Conservation (phyloP, 306 rosid species). For the Castanospermum australe region DNA sequence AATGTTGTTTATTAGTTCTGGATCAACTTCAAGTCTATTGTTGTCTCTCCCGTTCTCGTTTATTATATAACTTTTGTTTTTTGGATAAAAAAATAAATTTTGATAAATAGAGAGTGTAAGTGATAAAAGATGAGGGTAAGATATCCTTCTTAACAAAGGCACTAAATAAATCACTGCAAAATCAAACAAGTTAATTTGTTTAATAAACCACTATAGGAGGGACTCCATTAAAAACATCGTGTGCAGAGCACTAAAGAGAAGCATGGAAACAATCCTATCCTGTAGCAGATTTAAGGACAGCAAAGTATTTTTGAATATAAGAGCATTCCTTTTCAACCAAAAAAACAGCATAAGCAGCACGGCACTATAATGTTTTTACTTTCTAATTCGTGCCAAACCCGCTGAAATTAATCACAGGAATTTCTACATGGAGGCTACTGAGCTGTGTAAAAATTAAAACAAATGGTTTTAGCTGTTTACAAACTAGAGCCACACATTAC, state of each 20-base stretch:
- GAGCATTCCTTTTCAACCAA: neutral
- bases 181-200: neutral
- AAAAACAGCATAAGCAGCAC: neutral
- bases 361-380: neutral
- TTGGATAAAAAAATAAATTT: neutral
- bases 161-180: neutral
- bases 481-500: neutral
- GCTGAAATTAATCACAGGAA: neutral
- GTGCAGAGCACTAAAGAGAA: neutral
- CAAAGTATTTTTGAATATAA: neutral
- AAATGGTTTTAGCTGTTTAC: neutral
- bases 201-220: neutral
- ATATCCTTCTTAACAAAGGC: neutral
- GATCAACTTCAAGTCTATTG: neutral
- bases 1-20: neutral
- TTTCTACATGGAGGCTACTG: neutral
- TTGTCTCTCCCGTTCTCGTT: no score
- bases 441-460: neutral
- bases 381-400: neutral
- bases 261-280: neutral
- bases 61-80: neutral
- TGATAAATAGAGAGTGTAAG: neutral
- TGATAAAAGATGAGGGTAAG: neutral
- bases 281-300: neutral
- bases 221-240: neutral